Evolutionary conservation across 148 eudicot genomes (phyloP).

Genomic region (Silene uniflora): DNA sequence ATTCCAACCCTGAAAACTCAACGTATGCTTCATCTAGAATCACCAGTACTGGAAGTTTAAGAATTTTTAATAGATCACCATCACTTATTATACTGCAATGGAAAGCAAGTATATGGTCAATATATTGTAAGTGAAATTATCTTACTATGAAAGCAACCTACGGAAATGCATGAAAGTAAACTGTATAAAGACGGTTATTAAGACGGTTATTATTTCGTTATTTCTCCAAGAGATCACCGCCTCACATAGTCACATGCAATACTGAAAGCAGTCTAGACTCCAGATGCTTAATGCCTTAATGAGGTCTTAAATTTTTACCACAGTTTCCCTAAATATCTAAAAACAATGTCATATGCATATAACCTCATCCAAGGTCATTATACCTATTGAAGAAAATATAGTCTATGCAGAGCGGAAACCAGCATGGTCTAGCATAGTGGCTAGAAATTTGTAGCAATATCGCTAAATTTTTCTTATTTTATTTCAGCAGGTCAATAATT

Average conservation of each 20-base stretch:
- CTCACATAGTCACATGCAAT: background rate
- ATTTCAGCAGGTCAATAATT: background rate
- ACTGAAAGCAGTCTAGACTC: background rate
- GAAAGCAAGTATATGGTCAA: conserved; percentile 6
- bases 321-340: background rate
- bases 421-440: background rate
- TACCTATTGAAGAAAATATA: too few species aligned
- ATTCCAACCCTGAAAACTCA: conserved; percentile 79
- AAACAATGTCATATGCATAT: background rate
- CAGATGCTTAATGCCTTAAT: too few species aligned
- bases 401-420: background rate
- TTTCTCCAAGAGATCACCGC: background rate
- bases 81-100: conserved; percentile 68
- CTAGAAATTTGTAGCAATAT: background rate
- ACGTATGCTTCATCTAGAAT: conserved; percentile 94
- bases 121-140: conserved; percentile 4
- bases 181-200: background rate
- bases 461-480: background rate
- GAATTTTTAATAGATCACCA: conserved; percentile 69
- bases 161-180: background rate
- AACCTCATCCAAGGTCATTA: background rate
- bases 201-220: too few species aligned
- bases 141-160: background rate
- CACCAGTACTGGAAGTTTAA: conserved; percentile 71
- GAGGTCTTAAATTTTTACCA: background rate